Evolutionary conservation across 805 yeast genomes (phyloP).

Genomic region (Teunomyces panamensis): DNA sequence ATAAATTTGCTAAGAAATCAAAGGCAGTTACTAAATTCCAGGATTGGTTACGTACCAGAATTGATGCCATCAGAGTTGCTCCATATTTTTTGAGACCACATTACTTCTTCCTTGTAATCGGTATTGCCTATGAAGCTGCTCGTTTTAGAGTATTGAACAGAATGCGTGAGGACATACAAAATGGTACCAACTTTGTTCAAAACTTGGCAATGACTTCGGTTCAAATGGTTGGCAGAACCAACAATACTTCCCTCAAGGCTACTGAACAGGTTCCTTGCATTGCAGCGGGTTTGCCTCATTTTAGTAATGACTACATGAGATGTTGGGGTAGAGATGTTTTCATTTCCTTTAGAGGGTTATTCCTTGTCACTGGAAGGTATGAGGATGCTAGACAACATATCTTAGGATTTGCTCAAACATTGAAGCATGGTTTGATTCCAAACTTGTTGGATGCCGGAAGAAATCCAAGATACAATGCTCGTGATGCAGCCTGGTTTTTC

Average conservation of each 20-base stretch:
- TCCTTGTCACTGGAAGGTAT: slow-evolving; percentile 72
- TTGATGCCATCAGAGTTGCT: slow-evolving; percentile 56
- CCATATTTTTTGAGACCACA: slow-evolving; percentile 86
- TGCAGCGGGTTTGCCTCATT: slow-evolving; percentile 97
- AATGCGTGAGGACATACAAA: slow-evolving; percentile 49
- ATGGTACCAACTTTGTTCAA: slow-evolving; percentile 72
- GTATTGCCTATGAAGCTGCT: slow-evolving; percentile 80
- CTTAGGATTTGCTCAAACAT: slow-evolving; percentile 80
- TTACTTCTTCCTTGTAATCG: slow-evolving; percentile 79
- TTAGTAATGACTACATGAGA: slow-evolving; percentile 86
- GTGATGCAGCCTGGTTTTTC: slow-evolving; percentile 97
- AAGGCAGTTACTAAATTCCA: slow-evolving; percentile 54
- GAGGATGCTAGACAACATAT: slow-evolving; percentile 82
- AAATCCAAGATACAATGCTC: slow-evolving; percentile 91
- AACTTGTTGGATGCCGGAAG: slow-evolving; percentile 89
- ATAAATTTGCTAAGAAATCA: slow-evolving; percentile 46
- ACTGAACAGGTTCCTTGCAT: slow-evolving; percentile 60
- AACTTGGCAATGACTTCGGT: slow-evolving; percentile 75
- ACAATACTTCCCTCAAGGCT: slow-evolving; percentile 75
- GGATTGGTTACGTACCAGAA: slow-evolving; percentile 67
- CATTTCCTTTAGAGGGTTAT: slow-evolving; percentile 77
- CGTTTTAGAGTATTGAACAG: slow-evolving; percentile 61
- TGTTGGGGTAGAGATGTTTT: slow-evolving; percentile 99
- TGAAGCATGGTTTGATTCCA: slow-evolving; percentile 94
- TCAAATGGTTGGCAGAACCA: slow-evolving; percentile 78